phyloP scores from a whole-genome alignment of 441 rosid species.

The Viola pubescens region DNA sequence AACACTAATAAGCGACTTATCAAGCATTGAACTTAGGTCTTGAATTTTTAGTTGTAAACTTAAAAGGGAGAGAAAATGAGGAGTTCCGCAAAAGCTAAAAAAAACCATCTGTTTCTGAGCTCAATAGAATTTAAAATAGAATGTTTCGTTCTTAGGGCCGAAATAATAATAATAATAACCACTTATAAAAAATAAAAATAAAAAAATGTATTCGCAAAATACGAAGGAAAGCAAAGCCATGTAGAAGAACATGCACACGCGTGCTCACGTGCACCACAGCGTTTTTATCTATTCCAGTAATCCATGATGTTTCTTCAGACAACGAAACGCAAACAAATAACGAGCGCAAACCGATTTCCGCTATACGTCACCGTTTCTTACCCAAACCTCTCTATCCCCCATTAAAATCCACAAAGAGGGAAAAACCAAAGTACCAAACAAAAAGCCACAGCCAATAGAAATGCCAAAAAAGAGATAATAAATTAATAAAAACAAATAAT shows the following conservation, averaged over 20 bases:
- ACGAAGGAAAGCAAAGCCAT: background rate
- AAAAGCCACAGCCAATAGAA: background rate
- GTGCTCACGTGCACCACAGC: slow-evolving; percentile 8
- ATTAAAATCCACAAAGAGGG: slow-evolving; percentile 8
- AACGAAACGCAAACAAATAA: slow-evolving; percentile 13
- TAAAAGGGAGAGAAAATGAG: too few species aligned
- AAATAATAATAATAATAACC: too few species aligned
- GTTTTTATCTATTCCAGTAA: background rate
- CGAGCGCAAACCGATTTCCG: slow-evolving; percentile 10
- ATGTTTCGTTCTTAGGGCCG: too few species aligned
- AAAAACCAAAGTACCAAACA: background rate
- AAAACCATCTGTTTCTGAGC: too few species aligned
- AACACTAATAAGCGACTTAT: too few species aligned
- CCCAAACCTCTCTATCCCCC: slow-evolving; percentile 3
- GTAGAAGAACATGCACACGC: background rate
- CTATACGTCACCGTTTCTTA: background rate
- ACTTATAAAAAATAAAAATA: background rate
- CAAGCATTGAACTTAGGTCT: too few species aligned
- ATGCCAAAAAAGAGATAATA: background rate
- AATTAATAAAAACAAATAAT: background rate
- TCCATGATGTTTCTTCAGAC: background rate
- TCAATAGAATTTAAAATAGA: too few species aligned
- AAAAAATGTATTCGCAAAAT: background rate
- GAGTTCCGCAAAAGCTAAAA: too few species aligned
- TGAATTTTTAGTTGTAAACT: too few species aligned